Conservation (phyloP, 2,329 filamentous ascomycete species). For the Venturia asperata region DNA sequence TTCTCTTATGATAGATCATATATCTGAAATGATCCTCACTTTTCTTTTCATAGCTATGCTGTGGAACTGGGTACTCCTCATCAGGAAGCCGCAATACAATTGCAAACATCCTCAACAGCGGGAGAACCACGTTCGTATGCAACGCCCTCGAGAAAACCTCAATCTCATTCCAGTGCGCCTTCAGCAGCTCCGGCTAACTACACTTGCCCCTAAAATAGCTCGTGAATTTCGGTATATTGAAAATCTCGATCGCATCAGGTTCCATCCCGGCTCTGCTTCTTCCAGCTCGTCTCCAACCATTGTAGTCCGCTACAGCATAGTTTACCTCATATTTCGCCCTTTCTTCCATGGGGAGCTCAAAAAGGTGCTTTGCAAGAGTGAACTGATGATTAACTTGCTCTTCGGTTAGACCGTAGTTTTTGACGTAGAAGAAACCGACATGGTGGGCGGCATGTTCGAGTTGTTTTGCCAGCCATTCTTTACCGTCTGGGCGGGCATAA, state of each 20-base stretch:
- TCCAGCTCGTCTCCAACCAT: conserved; percentile 22
- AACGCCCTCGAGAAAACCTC: conserved; percentile 22
- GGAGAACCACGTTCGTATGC: conserved; percentile 22
- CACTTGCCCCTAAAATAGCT: conserved; percentile 20
- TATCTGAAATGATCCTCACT: conserved; percentile 24
- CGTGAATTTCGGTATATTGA: conserved; percentile 23
- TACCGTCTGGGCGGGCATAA: conserved; percentile 23
- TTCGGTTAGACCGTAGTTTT: conserved; percentile 23
- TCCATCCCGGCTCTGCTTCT: neutral
- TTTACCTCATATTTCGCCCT: conserved; percentile 23
- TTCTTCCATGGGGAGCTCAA: conserved; percentile 22
- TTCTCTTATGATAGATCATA: conserved; percentile 25
- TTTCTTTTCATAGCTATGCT: conserved; percentile 23
- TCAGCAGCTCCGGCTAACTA: conserved; percentile 1
- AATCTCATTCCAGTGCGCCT: conserved; percentile 11
- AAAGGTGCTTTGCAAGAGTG: conserved; percentile 23
- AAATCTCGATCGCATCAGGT: conserved; percentile 20
- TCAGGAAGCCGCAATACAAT: conserved; percentile 24
- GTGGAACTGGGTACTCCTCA: conserved; percentile 22
- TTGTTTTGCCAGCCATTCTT: conserved; percentile 23
- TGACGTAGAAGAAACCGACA: conserved; percentile 26
- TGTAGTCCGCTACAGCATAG: conserved; percentile 23
- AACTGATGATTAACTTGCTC: conserved; percentile 23
- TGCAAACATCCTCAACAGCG: conserved; percentile 20
- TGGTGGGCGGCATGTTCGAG: conserved; percentile 24